Evolutionary conservation across 768 basidiomycete species (phyloP).

Genomic region (Pulveroboletus frians): DNA sequence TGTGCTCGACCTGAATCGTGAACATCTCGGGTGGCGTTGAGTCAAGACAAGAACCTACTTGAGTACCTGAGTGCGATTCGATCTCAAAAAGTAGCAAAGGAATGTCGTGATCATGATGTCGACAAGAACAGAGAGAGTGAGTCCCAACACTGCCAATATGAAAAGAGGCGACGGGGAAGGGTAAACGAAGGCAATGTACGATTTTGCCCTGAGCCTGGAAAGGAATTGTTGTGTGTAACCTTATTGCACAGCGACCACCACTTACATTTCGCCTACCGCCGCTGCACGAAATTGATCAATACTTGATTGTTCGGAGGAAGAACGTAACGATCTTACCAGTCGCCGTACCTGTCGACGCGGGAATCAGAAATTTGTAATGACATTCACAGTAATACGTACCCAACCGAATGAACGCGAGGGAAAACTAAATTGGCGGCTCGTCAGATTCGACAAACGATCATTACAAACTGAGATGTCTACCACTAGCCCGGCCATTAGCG

Average conservation of each 20-base stretch:
- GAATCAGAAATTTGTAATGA: not conserved
- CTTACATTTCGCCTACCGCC: slow-evolving; percentile 21
- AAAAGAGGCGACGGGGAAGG: slow-evolving; percentile 6
- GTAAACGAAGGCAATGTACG: slow-evolving; percentile 5
- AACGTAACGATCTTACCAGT: slow-evolving; percentile 8
- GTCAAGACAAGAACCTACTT: slow-evolving; percentile 22
- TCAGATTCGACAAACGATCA: not conserved
- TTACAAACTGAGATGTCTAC: slow-evolving; percentile 3
- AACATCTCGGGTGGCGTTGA: not conserved
- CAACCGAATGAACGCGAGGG: slow-evolving; percentile 15
- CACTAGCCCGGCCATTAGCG: slow-evolving; percentile 13
- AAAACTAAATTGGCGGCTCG: slow-evolving; percentile 4
- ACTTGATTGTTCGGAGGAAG: not conserved
- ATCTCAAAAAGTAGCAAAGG: slow-evolving; percentile 39
- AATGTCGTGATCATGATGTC: slow-evolving; percentile 43
- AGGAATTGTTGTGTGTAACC: not conserved
- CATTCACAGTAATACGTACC: slow-evolving; percentile 3
- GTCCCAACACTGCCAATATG: slow-evolving; percentile 18
- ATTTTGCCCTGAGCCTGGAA: slow-evolving; percentile 12
- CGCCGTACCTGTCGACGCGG: slow-evolving; percentile 12
- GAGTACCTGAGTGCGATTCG: slow-evolving; percentile 33
- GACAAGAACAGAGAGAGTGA: slow-evolving; percentile 40
- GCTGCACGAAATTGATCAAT: slow-evolving; percentile 9
- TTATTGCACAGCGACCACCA: not conserved
- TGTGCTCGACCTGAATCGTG: slow-evolving; percentile 8